phyloP scores from a whole-genome alignment of 1,139 yeast genomes.

The Geotrichum klebahnii region DNA sequence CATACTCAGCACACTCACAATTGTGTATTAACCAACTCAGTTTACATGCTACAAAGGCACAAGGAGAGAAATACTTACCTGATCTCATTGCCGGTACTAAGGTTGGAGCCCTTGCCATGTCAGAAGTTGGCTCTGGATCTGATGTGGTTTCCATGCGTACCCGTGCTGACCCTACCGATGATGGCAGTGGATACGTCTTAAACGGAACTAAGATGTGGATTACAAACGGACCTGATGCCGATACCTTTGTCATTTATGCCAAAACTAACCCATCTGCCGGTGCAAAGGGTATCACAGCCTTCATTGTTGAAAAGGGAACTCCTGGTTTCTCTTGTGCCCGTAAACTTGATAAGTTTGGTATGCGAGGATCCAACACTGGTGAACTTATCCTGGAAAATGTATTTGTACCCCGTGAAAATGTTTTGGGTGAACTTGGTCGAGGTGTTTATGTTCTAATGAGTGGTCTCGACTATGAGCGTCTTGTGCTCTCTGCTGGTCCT shows the following conservation, averaged over 20 bases:
- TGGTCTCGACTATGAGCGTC: constrained; percentile 37
- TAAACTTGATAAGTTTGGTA: constrained; percentile 38
- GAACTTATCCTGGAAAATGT: constrained; percentile 37
- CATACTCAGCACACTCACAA: constrained; percentile 39
- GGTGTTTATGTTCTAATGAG: constrained; percentile 39
- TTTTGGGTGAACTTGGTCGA: constrained; percentile 34
- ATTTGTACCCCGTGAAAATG: constrained; percentile 37
- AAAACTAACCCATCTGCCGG: constrained; percentile 39
- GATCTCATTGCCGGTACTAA: constrained; percentile 34
- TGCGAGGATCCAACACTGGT: constrained; percentile 40
- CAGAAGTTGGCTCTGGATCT: constrained; percentile 39
- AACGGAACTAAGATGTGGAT: constrained; percentile 41
- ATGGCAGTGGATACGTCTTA: constrained; percentile 35
- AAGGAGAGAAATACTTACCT: constrained; percentile 36
- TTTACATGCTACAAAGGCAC: constrained; percentile 33
- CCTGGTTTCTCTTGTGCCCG: constrained; percentile 36
- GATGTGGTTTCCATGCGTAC: constrained; percentile 39
- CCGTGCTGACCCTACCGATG: constrained; percentile 34
- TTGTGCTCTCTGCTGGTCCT: constrained; percentile 39
- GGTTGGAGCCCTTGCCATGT: constrained; percentile 39
- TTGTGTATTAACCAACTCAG: constrained; percentile 38
- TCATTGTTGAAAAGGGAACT: constrained; percentile 35
- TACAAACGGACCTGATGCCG: constrained; percentile 40
- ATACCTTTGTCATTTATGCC: constrained; percentile 37
- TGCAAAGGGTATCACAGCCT: constrained; percentile 37